phyloP scores from a whole-genome alignment of 78 protist species.

The Guillardia theta region DNA sequence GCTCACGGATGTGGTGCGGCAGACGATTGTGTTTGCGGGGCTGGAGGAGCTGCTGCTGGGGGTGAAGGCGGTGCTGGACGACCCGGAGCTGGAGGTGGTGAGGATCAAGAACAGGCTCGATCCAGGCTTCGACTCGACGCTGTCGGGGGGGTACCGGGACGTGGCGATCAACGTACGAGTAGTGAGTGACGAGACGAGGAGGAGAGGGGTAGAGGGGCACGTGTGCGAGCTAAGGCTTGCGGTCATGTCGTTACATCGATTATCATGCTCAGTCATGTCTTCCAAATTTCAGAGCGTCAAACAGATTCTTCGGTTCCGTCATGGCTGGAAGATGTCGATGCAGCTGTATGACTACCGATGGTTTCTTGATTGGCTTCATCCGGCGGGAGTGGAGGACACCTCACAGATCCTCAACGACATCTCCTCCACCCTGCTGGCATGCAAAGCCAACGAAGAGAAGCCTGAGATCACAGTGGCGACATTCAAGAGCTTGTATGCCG shows the following conservation, averaged over 20 bases:
- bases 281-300: no score
- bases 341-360: no score
- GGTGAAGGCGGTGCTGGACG: not conserved
- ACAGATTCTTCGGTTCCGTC: no score
- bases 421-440: no score
- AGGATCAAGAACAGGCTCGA: not conserved
- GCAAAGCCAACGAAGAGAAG: no score
- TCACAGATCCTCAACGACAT: no score
- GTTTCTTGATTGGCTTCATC: no score
- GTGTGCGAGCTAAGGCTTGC: not conserved
- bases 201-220: not conserved
- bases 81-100: not conserved
- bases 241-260: not conserved
- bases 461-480: no score
- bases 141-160: conserved; percentile 17
- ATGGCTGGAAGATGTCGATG: no score
- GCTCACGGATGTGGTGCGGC: not conserved
- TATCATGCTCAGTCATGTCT: no score
- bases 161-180: not conserved
- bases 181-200: not conserved
- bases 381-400: no score
- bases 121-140: not conserved
- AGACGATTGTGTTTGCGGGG: not conserved
- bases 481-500: no score
- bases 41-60: not conserved